Percentiles rank a stretch among this genome's conserved stretches.
These are phyloP conservation scores for Linum tenue DNA, from an alignment of 345 rosid genomes.

Conservation along the genomic window DNA sequence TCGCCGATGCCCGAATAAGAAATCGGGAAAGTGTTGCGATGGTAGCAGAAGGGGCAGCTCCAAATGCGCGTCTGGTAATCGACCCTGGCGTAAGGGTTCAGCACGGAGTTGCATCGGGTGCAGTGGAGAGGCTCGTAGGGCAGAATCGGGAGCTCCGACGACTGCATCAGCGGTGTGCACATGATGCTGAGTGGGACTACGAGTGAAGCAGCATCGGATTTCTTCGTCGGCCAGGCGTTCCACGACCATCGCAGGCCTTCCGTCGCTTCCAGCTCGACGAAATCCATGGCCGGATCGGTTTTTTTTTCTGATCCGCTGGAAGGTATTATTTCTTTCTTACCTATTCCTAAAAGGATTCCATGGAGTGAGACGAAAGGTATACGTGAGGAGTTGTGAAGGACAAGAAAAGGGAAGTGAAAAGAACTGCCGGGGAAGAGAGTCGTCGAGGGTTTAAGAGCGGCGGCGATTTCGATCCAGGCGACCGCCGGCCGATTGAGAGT, in stretches of 20 bases:
- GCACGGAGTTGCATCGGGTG: conserved; percentile 52
- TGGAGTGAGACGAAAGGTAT: neutral
- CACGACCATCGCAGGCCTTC: conserved; percentile 94
- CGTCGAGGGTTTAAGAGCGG: too few relatives aligned
- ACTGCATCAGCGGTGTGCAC: conserved; percentile 72
- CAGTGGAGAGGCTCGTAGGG: conserved; percentile 76
- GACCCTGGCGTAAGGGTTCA: conserved; percentile 88
- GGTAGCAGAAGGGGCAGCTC: conserved; percentile 76
- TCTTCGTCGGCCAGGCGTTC: conserved; percentile 89
- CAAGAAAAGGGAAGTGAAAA: too few relatives aligned
- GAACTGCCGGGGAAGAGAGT: too few relatives aligned
- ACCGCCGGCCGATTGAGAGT: too few relatives aligned
- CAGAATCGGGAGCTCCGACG: conserved; percentile 78
- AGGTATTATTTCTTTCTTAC: neutral
- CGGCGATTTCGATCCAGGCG: too few relatives aligned
- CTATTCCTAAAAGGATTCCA: neutral
- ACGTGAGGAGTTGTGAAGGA: too few relatives aligned
- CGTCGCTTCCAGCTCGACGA: conserved; percentile 74
- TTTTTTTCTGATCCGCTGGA: neutral
- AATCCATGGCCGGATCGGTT: conserved; percentile 47
- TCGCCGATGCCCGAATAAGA: conserved; percentile 71
- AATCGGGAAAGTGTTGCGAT: conserved; percentile 55
- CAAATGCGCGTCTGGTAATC: conserved; percentile 83
- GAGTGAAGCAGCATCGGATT: conserved; percentile 49
- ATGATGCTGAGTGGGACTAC: conserved; percentile 67